Evolutionary conservation across 345 rosid species (phyloP), one percentile per base, ranked within the genome.

Genomic region (Hibiscus trionum): DNA sequence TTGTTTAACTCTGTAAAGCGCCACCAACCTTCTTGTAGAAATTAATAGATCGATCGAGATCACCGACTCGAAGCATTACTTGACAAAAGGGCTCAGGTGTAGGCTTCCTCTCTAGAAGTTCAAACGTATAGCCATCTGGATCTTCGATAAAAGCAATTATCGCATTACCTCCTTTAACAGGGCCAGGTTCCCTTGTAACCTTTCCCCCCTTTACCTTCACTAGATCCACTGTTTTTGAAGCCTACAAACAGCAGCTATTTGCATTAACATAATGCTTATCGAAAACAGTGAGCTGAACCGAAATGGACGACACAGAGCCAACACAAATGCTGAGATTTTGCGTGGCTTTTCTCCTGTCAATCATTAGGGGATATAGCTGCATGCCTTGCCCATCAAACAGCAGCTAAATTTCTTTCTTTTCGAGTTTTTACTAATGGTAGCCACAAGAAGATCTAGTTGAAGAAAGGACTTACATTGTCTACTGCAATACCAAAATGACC

Each of bases 31-130:
- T 90, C 86, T 90, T 90, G 24, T 90, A 91, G 79, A 94, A 94
- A 37, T 85, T 88, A 68, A 94, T 83, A 24, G 97, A 78, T 44
- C 87, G 95, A 64, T 88, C 95, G 55, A 94, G 95, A 85, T 94
- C 96, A 35, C 95, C 98, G 78, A 94, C 98, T 59, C 93, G 93
- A 76, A 94, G 96, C 98, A 94, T 94, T 76, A 94, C 96, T 84
- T 94, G 96, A 81, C 97, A 91, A 49, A 94, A 73, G 37, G 97
- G 97, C 81, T 94, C 97, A 7, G 97, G 97, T 47, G 97, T 94
- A 69, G 95, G 90, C 33, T 86, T 91, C 80, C 93, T 90, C 80
- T 94, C 95, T 82, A 94, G 76, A 62, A 94, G 91, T 74, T 91
- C 97, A 84, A 91, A 94, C 78, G 87, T 89, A 79, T 91, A 94